Base-by-base conservation (phyloP, 2,329 filamentous ascomycete species). In the Orbilia ellipsospora region DNA sequence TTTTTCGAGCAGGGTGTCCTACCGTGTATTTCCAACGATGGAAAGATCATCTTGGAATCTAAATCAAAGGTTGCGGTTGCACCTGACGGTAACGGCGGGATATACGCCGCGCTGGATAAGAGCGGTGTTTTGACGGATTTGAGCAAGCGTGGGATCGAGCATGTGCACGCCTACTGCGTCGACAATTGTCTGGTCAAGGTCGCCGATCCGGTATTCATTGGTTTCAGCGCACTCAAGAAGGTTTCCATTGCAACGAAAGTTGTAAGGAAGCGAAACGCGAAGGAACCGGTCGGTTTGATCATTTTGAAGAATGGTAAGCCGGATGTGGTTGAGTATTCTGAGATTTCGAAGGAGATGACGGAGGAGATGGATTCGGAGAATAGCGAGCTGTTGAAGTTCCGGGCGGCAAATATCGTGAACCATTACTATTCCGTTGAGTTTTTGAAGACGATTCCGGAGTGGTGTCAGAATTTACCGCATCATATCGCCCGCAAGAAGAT, bases 401-500 rank as follows among this genome's bases (percentile, higher is more conserved):
- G 95, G 77, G 94, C 95, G 70, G 95, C 94, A 81, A 99, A 99
- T 86, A 99, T 99, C 80, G 95, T 99, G 85, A 99, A 99, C 87
- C 95, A 99, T 87, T 99, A 98, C 88, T 99, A 99, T 86, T 96
- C 93, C 55, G 94, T 94, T 86, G 85, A 88, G 79, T 98, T 97
- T 87, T 88, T 99, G 57, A 91, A 97, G 83, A 90, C 89, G 78
- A 97, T 97, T 80, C 93, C 95, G 70, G 85, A 89, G 80, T 97
- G 93, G 92, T 89, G 88, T 16, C 87, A 93, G 84, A 89, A 90
- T 83, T 88, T 99, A 62, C 94, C 94, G 15, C 95, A 98, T 83
- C 95, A 99, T 86, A 90, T 99, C 77, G 95, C 95, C 52, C 90
- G 91, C 83, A 99, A 99, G 91, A 99, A 99, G 91, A 99, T 99